Evolutionary conservation across 345 rosid genomes (phyloP).

Genomic region (Eucalyptus pauciflora): DNA sequence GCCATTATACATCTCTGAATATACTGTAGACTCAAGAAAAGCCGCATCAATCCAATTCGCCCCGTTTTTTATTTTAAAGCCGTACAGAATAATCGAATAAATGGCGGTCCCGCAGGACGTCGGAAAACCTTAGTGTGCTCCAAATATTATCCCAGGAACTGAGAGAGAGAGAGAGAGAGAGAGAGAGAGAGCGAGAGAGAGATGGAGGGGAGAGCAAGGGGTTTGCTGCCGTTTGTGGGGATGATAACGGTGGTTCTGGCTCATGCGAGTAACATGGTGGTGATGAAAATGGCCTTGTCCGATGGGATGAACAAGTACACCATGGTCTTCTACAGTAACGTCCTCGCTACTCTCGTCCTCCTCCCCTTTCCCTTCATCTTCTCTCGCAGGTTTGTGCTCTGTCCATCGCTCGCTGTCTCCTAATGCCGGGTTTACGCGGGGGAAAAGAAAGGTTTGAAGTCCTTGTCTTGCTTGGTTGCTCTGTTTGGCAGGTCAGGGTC

Average conservation of each 20-base stretch:
- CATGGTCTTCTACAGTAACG: conserved; percentile 38
- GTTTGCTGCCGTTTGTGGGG: conserved; percentile 11
- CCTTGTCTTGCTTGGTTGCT: not conserved
- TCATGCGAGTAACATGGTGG: conserved; percentile 46
- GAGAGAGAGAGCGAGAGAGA: not conserved
- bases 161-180: not conserved
- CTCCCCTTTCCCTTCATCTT: conserved; percentile 27
- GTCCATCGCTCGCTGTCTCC: not conserved
- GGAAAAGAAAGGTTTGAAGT: not conserved
- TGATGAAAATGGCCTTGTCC: conserved; percentile 43
- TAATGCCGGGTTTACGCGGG: too few relatives aligned
- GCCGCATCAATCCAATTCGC: not conserved
- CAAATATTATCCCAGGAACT: not conserved
- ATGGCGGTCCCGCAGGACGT: not conserved
- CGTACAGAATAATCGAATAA: not conserved
- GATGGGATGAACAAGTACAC: conserved; percentile 37
- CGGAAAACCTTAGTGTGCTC: not conserved
- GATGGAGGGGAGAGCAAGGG: not conserved
- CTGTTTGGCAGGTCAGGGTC: not conserved
- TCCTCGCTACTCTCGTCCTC: conserved; percentile 41
- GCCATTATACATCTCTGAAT: not conserved
- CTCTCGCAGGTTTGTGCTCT: conserved; percentile 23
- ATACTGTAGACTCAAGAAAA: too few relatives aligned
- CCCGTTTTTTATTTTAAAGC: not conserved
- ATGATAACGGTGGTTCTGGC: conserved; percentile 48